Base-by-base conservation (phyloP, 2,329 filamentous ascomycete species). In the Orbilia oligospora region DNA sequence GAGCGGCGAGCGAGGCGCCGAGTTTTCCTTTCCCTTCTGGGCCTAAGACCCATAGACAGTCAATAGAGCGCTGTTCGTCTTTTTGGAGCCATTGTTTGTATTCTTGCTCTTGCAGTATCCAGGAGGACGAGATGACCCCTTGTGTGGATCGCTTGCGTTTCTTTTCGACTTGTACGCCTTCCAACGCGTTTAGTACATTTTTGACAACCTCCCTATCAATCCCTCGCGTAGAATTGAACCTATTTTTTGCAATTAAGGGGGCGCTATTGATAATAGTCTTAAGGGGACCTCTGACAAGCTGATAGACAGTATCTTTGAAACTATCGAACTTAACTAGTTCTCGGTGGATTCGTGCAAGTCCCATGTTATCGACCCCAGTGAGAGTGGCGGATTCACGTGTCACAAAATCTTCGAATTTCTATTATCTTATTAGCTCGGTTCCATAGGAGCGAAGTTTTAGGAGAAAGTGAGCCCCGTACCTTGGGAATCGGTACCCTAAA, bases 11-110 rank as follows among this genome's bases (percentile, higher is more conserved):
- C 0, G 84, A 83, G 0, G 85, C 85, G 30, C 84, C 85, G 0
- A 85, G 85, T 73, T 86, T 86, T 3, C 85, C 85, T 67, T 85
- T 82, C 3, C 85, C 85, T 67, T 86, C 84, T 0, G 83, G 85
- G 1, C 85, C 85, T 10, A 84, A 83, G 14, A 86, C 81, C 84
- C 85, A 86, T 0, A 86, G 66, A 16, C 81, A 85, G 70, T 86
- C 84, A 3, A 81, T 82, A 12, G 71, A 27, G 3, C 33, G 30
- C 20, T 58, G 78, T 30, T 33, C 61, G 66, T 63, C 8, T 72
- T 48, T 82, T 0, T 81, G 80, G 1, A 86, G 48, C 85, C 85
- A 86, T 3, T 83, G 80, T 9, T 81, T 66, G 53, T 84, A 86
- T 22, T 85, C 83, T 0, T 82, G 72, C 49, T 85, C 85, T 6